These are phyloP conservation scores for Suhomyces bolitotheri DNA, from an alignment of 1,139 yeast genomes.

Conservation along the genomic window DNA sequence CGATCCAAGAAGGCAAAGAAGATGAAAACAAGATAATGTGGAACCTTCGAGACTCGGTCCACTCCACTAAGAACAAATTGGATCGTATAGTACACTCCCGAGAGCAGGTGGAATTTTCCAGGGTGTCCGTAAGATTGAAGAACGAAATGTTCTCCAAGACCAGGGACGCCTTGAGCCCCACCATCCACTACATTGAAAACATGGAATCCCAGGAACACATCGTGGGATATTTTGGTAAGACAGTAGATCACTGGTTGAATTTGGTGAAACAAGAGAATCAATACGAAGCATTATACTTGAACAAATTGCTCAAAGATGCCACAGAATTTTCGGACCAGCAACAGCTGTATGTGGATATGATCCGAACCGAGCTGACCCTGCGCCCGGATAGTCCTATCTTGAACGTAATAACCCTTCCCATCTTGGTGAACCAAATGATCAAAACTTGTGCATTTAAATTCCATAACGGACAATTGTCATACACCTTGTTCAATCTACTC, in stretches of 20 bases:
- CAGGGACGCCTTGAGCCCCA: constrained; percentile 27
- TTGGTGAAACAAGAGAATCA: constrained; percentile 5
- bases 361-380: constrained; percentile 16
- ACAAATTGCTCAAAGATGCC: constrained; percentile 16
- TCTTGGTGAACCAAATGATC: constrained; percentile 36
- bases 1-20: constrained; percentile 11
- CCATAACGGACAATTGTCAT: constrained; percentile 39
- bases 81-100: constrained; percentile 12
- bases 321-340: constrained; percentile 19
- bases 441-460: constrained; percentile 27
- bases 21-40: constrained; percentile 10
- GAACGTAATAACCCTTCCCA: constrained; percentile 40
- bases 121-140: constrained; percentile 16
- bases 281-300: constrained; percentile 14
- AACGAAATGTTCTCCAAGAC: constrained; percentile 22
- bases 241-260: constrained; percentile 19
- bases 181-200: constrained; percentile 23
- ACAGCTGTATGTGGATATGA: constrained; percentile 19
- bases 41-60: constrained; percentile 13
- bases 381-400: constrained; percentile 28
- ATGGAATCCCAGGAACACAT: constrained; percentile 15
- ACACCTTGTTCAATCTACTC: constrained; percentile 37
- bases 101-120: constrained; percentile 13
- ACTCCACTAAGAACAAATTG: constrained; percentile 14
- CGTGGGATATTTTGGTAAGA: constrained; percentile 19